Percentiles rank a stretch among this genome's conserved stretches.
These are phyloP conservation scores for Dothistroma septosporum DNA, from an alignment of 2,329 filamentous ascomycete species.

Conservation along the genomic window DNA sequence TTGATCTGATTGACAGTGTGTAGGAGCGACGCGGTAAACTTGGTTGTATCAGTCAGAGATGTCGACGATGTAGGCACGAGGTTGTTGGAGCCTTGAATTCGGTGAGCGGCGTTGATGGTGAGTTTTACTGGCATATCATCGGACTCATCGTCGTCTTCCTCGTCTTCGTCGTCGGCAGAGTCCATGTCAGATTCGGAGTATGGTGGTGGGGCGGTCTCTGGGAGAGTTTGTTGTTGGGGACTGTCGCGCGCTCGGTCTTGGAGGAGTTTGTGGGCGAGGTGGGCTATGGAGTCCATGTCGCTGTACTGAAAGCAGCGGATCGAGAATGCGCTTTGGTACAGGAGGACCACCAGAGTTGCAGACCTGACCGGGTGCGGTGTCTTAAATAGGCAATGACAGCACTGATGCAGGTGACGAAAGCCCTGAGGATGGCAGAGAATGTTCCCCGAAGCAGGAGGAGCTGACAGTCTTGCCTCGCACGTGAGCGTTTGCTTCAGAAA, in stretches of 20 bases:
- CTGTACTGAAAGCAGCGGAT: not conserved
- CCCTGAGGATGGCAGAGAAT: not conserved
- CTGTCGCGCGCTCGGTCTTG: slow-evolving; percentile 23
- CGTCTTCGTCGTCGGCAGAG: slow-evolving; percentile 20
- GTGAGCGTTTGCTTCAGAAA: not conserved
- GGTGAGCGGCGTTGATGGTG: slow-evolving; percentile 48
- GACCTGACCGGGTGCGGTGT: slow-evolving; percentile 1
- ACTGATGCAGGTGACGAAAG: not conserved
- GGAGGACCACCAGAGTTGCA: not conserved
- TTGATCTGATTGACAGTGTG: slow-evolving; percentile 42
- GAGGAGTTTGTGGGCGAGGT: slow-evolving; percentile 25
- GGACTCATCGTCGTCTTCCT: slow-evolving; percentile 21
- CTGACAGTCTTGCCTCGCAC: not conserved
- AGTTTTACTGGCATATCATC: slow-evolving; percentile 40
- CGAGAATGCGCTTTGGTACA: not conserved
- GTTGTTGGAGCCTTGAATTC: slow-evolving; percentile 49
- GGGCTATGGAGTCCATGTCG: slow-evolving; percentile 25
- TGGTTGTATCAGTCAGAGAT: slow-evolving; percentile 38
- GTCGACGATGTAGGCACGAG: slow-evolving; percentile 42
- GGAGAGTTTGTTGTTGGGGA: slow-evolving; percentile 10
- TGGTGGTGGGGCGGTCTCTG: slow-evolving; percentile 23
- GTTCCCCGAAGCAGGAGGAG: not conserved
- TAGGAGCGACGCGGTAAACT: slow-evolving; percentile 46
- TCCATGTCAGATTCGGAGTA: slow-evolving; percentile 18
- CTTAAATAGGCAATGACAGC: slow-evolving; percentile 1